Conservation (phyloP, 768 basidiomycete genomes). For the Hericium alpestre region DNA sequence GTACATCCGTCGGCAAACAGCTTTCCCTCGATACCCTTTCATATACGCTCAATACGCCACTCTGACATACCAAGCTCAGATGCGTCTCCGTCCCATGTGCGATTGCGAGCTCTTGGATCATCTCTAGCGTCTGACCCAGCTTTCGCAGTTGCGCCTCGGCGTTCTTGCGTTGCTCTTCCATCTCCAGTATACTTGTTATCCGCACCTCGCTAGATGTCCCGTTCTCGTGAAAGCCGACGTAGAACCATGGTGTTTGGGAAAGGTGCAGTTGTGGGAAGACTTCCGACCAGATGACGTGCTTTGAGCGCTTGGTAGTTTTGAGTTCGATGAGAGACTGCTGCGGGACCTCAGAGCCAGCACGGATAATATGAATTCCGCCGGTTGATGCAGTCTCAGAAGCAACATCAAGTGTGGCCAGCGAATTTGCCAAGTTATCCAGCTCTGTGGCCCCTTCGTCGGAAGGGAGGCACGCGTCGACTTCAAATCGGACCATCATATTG, state of each 20-base stretch:
- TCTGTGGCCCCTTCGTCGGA: background rate
- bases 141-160: conserved; percentile 16
- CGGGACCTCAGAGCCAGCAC: conserved; percentile 2
- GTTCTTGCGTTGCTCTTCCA: background rate
- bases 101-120: background rate
- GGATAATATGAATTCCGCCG: background rate
- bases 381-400: background rate
- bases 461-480: conserved; percentile 31
- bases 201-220: background rate
- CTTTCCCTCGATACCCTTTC: background rate
- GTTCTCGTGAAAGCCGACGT: background rate
- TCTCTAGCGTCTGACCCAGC: conserved; percentile 6
- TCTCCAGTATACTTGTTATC: background rate
- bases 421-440: background rate
- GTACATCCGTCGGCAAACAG: background rate
- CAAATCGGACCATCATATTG: conserved; percentile 45
- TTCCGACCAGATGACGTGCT: background rate
- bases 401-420: conserved; percentile 29
- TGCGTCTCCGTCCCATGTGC: background rate
- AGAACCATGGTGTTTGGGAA: background rate
- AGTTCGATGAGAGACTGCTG: conserved; percentile 21
- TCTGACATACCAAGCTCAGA: background rate
- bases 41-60: background rate
- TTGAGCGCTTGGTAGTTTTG: conserved; percentile 28
- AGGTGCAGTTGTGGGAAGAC: conserved; percentile 46